Base-by-base conservation (phyloP, 2,329 filamentous ascomycete species). In the Paraphaeosphaeria minitans region DNA sequence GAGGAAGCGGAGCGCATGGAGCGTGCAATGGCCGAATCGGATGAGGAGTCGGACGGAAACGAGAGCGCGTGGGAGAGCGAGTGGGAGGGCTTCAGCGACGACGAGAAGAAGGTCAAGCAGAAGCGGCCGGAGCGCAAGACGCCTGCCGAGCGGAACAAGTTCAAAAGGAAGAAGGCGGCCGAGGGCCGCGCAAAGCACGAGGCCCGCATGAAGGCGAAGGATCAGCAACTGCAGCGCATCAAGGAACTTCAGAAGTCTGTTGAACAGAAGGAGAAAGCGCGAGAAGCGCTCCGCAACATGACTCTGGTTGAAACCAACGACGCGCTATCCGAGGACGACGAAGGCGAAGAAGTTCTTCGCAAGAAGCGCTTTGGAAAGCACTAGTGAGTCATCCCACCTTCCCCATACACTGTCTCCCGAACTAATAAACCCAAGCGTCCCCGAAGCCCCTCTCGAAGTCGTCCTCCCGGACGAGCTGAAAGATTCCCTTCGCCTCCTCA, bases 11-110 rank as follows among this genome's bases (percentile, higher is more conserved):
- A 89, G 62, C 88, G 84, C 68, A 80, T 85, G 65, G 91, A 92
- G 69, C 86, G 90, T 19, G 85, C 88, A 0, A 87, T 86, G 43
- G 93, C 89, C 10, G 88, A 89, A 19, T 91, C 90, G 66, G 88
- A 90, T 2, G 89, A 88, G 0, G 88, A 91, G 70, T 61, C 86
- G 87, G 75, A 94, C 87, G 92, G 95, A 67, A 92, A 96, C 68
- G 93, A 97, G 73, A 95, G 91, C 48, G 93, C 91, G 14, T 97
- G 93, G 92, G 94, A 97, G 79, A 97, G 92, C 73, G 93, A 88
- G 66, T 85, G 85, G 74, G 85, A 92, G 56, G 86, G 84, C 10
- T 80, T 82, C 59, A 82, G 79, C 59, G 79, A 77, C 27, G 69
- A 69, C 14, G 78, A 79, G 24, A 89, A 91, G 61, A 81, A 85